Evolutionary conservation across 1,139 yeast genomes (phyloP).

Genomic region (Yamadazyma trypodendri): DNA sequence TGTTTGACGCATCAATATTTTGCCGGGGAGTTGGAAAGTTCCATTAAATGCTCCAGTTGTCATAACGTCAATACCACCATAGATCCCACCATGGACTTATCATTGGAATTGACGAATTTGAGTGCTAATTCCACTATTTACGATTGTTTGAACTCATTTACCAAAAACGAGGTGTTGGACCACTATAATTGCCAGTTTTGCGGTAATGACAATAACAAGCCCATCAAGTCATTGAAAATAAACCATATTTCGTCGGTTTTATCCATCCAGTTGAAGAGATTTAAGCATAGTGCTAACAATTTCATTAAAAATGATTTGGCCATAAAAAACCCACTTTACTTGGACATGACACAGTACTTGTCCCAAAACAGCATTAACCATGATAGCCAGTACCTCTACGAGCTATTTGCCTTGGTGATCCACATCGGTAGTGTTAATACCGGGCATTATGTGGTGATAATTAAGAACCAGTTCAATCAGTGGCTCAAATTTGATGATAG

Average conservation of each 20-base stretch:
- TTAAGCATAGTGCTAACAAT: conserved; percentile 66
- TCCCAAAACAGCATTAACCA: conserved; percentile 24
- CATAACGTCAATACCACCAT: conserved; percentile 61
- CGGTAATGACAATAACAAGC: conserved; percentile 52
- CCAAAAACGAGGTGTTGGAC: conserved; percentile 74
- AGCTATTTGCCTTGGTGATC: conserved; percentile 80
- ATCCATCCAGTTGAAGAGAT: conserved; percentile 82
- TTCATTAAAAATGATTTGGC: conserved; percentile 76
- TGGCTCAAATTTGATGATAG: conserved; percentile 96
- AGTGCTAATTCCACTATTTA: conserved; percentile 35
- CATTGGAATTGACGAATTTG: conserved; percentile 60
- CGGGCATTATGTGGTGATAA: conserved; percentile 85
- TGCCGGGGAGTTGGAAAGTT: conserved; percentile 94
- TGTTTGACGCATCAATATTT: conserved; percentile 90
- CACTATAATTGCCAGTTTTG: conserved; percentile 72
- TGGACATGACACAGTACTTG: conserved; percentile 67
- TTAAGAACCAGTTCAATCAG: conserved; percentile 66
- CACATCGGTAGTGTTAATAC: conserved; percentile 93
- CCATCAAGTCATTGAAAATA: conserved; percentile 68
- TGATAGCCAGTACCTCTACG: conserved; percentile 41
- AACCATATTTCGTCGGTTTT: conserved; percentile 73
- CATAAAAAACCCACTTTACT: conserved; percentile 67
- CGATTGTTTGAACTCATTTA: conserved; percentile 74
- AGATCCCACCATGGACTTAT: conserved; percentile 89
- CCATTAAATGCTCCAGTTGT: conserved; percentile 74